These are phyloP conservation scores for Beauveria caledonica DNA, from an alignment of 2,329 filamentous ascomycete species.

Conservation along the genomic window DNA sequence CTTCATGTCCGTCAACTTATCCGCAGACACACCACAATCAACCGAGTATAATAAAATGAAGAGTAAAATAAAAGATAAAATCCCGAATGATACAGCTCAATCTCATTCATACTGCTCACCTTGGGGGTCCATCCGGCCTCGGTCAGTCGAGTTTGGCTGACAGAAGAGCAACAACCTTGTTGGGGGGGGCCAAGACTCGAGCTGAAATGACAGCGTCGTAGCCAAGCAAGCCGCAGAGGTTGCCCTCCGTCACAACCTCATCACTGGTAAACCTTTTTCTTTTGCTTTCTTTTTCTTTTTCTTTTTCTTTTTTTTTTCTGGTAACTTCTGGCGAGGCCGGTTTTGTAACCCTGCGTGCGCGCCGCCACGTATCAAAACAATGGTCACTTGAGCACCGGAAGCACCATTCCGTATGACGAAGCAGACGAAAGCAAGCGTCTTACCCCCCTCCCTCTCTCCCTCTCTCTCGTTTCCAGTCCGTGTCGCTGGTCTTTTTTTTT, in stretches of 20 bases:
- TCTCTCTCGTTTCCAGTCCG: no score
- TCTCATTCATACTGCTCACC: background rate
- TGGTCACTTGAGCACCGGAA: background rate
- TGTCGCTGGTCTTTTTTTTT: no score
- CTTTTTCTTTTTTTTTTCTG: background rate
- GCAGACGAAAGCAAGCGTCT: background rate
- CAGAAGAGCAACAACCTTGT: background rate
- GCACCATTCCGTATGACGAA: background rate
- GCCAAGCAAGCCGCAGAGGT: background rate
- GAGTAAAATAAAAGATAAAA: background rate
- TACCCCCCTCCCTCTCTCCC: no score
- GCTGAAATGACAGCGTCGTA: slow-evolving; percentile 8
- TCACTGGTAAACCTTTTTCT: background rate
- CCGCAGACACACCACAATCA: background rate
- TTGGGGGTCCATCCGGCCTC: background rate
- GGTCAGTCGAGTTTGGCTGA: background rate
- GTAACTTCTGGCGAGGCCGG: no score
- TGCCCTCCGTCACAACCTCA: background rate
- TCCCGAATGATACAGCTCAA: background rate
- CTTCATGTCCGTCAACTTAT: background rate
- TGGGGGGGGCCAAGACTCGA: slow-evolving; percentile 5
- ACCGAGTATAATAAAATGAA: background rate
- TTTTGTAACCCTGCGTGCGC: background rate
- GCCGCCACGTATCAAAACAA: background rate
- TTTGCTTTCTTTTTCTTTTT: background rate